Evolutionary conservation across 2,329 filamentous ascomycete species (phyloP).

Genomic region (Coniochaeta sp.): DNA sequence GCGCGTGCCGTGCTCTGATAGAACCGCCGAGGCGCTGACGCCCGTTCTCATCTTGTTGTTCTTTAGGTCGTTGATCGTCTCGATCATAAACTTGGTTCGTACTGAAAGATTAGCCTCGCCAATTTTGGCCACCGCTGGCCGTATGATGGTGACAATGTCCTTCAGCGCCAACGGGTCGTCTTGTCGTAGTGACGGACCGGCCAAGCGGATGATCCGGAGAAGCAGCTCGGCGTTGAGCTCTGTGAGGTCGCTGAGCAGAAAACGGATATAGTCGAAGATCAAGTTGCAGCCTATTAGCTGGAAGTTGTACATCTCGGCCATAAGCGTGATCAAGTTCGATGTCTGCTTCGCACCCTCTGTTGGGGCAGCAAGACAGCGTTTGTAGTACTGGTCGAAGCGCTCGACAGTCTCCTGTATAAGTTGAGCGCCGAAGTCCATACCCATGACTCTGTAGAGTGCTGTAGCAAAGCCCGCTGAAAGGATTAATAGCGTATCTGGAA

Average conservation of each 20-base stretch:
- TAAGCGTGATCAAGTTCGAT: conserved; percentile 71
- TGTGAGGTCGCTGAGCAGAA: conserved; percentile 66
- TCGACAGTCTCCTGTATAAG: conserved; percentile 72
- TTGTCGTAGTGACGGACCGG: conserved; percentile 73
- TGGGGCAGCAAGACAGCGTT: conserved; percentile 23
- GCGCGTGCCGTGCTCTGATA: conserved; percentile 73
- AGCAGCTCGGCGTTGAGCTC: conserved; percentile 86
- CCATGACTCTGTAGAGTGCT: conserved; percentile 78
- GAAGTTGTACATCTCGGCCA: conserved; percentile 88
- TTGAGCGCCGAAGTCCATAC: conserved; percentile 83
- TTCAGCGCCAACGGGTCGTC: conserved; percentile 86
- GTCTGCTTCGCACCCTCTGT: conserved; percentile 46
- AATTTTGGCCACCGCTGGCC: conserved; percentile 59
- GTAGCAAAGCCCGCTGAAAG: conserved; percentile 85
- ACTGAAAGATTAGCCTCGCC: conserved; percentile 70
- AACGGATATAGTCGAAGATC: conserved; percentile 83
- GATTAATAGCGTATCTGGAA: conserved; percentile 86
- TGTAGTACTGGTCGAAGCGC: conserved; percentile 62
- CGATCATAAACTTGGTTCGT: conserved; percentile 94
- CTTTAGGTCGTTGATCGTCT: conserved; percentile 89
- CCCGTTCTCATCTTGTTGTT: conserved; percentile 84
- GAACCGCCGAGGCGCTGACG: conserved; percentile 60
- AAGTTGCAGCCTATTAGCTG: conserved; percentile 76
- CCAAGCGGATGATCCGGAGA: conserved; percentile 74
- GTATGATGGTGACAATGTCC: conserved; percentile 76